Conservation (phyloP, 2,329 filamentous ascomycete genomes). For the Fusarium piperis region DNA sequence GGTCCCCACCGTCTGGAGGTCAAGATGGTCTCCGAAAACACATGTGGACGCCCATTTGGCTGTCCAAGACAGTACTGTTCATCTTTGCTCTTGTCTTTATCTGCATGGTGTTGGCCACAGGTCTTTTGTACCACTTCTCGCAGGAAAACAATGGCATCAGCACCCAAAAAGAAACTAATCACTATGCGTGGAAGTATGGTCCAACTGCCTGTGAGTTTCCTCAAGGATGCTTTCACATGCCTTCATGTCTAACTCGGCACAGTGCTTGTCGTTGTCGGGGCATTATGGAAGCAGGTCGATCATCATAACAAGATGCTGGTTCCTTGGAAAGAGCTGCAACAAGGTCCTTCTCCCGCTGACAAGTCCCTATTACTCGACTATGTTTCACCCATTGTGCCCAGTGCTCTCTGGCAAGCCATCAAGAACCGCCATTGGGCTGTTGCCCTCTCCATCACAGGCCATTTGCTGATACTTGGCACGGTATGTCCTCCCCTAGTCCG, state of each 20-base stretch:
- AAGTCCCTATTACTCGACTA: constrained; percentile 45
- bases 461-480: constrained; percentile 42
- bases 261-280: constrained; percentile 40
- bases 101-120: constrained; percentile 33
- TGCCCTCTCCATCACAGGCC: constrained; percentile 34
- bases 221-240: background rate
- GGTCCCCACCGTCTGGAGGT: background rate
- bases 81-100: constrained; percentile 30
- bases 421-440: constrained; percentile 41
- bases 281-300: constrained; percentile 47
- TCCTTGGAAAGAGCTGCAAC: constrained; percentile 43
- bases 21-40: constrained; percentile 11
- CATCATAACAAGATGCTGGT: constrained; percentile 39
- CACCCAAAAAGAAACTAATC: constrained; percentile 28
- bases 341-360: constrained; percentile 19
- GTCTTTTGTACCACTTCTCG: constrained; percentile 34
- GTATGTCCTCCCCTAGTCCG: constrained; percentile 14
- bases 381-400: constrained; percentile 39
- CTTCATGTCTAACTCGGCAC: background rate
- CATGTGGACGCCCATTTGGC: constrained; percentile 36
- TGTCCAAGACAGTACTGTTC: constrained; percentile 29
- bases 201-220: constrained; percentile 34
- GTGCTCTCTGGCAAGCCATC: constrained; percentile 36
- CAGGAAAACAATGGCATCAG: constrained; percentile 30
- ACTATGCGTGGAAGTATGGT: constrained; percentile 38